Percentiles rank a stretch among this genome's conserved stretches.
Conservation (phyloP, 768 basidiomycete genomes). For the Ramaria sp. region DNA sequence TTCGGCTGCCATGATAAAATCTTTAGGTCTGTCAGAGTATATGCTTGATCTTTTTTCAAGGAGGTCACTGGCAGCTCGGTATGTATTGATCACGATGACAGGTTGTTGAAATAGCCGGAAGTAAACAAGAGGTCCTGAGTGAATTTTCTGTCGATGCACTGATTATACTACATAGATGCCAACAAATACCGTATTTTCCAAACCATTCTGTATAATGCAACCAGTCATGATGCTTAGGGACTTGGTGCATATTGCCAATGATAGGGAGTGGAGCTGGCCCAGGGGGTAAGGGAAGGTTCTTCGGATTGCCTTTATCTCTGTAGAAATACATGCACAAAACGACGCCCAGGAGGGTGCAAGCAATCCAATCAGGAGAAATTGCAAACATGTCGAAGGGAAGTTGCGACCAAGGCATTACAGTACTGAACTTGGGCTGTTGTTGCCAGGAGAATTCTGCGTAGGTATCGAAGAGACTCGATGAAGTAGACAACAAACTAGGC, state of each 20-base stretch:
- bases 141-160: background rate
- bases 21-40: conserved; percentile 12
- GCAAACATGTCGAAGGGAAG: too few species aligned
- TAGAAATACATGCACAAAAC: too few species aligned
- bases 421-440: too few species aligned
- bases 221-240: conserved; percentile 55
- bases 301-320: background rate
- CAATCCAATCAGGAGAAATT: too few species aligned
- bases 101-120: conserved; percentile 8
- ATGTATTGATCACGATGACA: conserved; percentile 12
- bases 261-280: conserved; percentile 58
- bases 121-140: conserved; percentile 14
- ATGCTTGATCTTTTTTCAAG: conserved; percentile 13
- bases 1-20: conserved; percentile 12
- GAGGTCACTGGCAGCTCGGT: conserved; percentile 10
- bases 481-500: too few species aligned
- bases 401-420: too few species aligned
- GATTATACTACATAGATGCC: background rate
- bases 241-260: conserved; percentile 52
- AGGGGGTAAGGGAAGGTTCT: conserved; percentile 30
- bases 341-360: too few species aligned
- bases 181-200: conserved; percentile 7
- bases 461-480: too few species aligned
- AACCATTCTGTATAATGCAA: conserved; percentile 10
- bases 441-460: too few species aligned